Evolutionary conservation across 192 early-diverging fungal species (phyloP).

Genomic region (Tieghemiomyces parasiticus): DNA sequence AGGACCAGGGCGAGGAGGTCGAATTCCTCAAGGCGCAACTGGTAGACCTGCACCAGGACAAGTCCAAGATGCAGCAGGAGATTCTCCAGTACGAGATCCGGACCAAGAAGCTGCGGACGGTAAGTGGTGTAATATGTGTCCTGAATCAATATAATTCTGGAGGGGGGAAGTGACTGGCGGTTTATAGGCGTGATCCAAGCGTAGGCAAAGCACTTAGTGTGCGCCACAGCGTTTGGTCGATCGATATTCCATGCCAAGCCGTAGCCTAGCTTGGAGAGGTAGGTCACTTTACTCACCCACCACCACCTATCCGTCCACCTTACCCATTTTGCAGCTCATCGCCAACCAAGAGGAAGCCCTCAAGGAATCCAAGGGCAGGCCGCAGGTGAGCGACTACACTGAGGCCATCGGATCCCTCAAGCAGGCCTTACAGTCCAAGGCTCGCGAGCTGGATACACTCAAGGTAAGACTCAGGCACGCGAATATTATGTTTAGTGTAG

Average conservation of each 20-base stretch:
- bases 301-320: no score
- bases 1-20: constrained; percentile 11
- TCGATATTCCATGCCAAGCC: no score
- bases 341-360: constrained; percentile 8
- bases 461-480: constrained; percentile 51
- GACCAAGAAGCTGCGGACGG: constrained; percentile 26
- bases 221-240: no score
- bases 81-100: constrained; percentile 21
- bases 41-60: constrained; percentile 24
- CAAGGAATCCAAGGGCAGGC: constrained; percentile 13
- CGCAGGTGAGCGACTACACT: constrained; percentile 22
- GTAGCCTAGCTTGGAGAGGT: no score
- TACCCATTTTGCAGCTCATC: no score
- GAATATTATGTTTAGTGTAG: constrained; percentile 32
- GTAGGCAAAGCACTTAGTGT: no score
- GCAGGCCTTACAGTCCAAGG: constrained; percentile 19
- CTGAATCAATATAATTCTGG: no score
- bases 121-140: no score
- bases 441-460: constrained; percentile 43
- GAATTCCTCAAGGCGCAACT: constrained; percentile 21
- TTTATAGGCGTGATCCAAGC: no score
- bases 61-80: constrained; percentile 25
- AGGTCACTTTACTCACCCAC: no score
- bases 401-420: constrained; percentile 43
- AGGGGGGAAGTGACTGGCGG: no score